A percentile compares a stretch with the other conserved stretches of the same genome.
Evolutionary conservation across 2,329 filamentous ascomycete genomes (phyloP).

Genomic region (Xylaria arbuscula): DNA sequence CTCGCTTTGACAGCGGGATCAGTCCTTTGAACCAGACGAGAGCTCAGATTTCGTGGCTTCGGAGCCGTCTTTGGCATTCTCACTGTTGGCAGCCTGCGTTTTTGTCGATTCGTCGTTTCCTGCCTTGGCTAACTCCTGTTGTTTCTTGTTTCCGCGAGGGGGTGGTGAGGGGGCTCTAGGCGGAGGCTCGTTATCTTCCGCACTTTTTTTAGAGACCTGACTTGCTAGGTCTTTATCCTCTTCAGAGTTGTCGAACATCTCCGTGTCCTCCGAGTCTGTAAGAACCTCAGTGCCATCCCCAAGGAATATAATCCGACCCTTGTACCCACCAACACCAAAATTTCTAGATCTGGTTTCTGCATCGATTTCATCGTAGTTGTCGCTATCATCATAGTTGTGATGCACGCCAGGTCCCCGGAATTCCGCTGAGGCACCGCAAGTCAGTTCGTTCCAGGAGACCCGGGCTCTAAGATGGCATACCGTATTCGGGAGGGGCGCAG

Average conservation of each 20-base stretch:
- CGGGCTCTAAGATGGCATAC: conserved; percentile 71
- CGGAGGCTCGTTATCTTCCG: conserved; percentile 47
- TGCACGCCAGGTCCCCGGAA: conserved; percentile 86
- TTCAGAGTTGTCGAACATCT: conserved; percentile 90
- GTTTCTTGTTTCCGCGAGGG: conserved; percentile 47
- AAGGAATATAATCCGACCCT: conserved; percentile 91
- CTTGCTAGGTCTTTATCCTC: conserved; percentile 88
- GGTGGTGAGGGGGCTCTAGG: conserved; percentile 51
- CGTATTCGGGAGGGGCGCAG: conserved; percentile 98
- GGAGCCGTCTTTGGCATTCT: conserved; percentile 44
- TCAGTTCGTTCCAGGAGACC: conserved; percentile 49
- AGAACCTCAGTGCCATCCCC: conserved; percentile 94
- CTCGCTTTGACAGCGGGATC: conserved; percentile 31
- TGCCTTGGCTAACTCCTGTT: conserved; percentile 41
- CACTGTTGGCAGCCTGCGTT: conserved; percentile 42
- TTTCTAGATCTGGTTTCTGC: conserved; percentile 71
- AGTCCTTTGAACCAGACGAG: conserved; percentile 44
- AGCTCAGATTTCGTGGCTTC: conserved; percentile 44
- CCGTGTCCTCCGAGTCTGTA: conserved; percentile 87
- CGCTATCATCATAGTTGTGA: conserved; percentile 84
- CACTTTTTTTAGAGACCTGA: conserved; percentile 76
- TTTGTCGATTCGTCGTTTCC: conserved; percentile 44
- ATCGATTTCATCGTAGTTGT: conserved; percentile 80
- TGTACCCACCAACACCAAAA: conserved; percentile 76
- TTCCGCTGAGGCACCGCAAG: conserved; percentile 70